phyloP scores from a whole-genome alignment of 2,329 filamentous ascomycete species.

The Microsporum canis region DNA sequence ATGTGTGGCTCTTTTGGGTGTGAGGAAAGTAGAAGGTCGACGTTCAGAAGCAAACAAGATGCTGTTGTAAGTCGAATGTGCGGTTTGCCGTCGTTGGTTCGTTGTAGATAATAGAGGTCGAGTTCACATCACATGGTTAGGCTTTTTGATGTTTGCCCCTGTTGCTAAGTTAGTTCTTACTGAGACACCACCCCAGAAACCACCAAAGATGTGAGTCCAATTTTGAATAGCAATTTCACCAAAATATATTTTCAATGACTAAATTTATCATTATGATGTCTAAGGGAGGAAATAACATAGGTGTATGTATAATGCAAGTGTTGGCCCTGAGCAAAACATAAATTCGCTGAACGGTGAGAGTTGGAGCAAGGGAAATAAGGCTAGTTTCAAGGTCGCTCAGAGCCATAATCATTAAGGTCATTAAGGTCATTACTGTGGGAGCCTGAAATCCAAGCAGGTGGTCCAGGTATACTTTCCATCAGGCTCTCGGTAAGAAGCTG shows the following conservation, averaged over 20 bases:
- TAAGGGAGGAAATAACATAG: too few relatives aligned
- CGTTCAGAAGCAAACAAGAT: neutral
- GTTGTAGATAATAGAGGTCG: neutral
- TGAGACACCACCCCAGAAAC: too few relatives aligned
- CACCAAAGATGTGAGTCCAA: neutral
- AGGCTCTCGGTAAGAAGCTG: slow-evolving; percentile 33
- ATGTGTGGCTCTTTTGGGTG: neutral
- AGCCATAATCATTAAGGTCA: neutral
- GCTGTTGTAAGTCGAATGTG: neutral
- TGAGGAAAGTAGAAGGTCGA: neutral
- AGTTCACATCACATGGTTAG: neutral
- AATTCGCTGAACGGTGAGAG: too few relatives aligned
- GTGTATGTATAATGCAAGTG: too few relatives aligned
- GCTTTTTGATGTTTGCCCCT: neutral
- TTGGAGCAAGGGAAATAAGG: neutral
- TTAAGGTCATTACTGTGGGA: neutral
- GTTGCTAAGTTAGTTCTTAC: too few relatives aligned
- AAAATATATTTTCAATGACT: neutral
- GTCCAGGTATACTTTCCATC: slow-evolving; percentile 35
- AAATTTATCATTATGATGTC: too few relatives aligned
- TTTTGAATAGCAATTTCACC: neutral
- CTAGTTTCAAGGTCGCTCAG: neutral
- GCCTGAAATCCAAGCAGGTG: slow-evolving; percentile 22
- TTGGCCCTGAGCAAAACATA: too few relatives aligned
- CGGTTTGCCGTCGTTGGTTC: neutral